These are phyloP conservation scores for Tylopilus sp. DNA, from an alignment of 768 basidiomycete species.

Conservation along the genomic window DNA sequence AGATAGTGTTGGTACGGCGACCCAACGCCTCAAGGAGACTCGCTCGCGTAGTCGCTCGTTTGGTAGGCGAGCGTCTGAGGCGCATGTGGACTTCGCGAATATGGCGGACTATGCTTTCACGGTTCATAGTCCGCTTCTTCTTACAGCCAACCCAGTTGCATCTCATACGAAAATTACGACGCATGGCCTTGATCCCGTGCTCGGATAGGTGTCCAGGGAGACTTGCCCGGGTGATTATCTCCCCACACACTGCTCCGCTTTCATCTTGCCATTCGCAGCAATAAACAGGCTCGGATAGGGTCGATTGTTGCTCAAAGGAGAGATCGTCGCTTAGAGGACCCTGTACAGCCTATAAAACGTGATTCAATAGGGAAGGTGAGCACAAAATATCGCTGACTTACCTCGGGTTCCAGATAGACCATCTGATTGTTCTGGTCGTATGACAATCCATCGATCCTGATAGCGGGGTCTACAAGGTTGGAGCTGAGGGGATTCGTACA, in stretches of 20 bases:
- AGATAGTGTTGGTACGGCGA: too few species aligned
- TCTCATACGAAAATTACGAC: neutral
- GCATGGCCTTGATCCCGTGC: conserved; percentile 11
- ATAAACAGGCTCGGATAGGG: too few species aligned
- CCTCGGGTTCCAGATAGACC: neutral
- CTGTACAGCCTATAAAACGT: neutral
- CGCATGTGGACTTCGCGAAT: conserved; percentile 12
- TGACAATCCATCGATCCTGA: neutral
- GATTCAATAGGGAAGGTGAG: neutral
- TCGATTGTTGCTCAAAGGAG: neutral
- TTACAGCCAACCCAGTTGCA: conserved; percentile 17
- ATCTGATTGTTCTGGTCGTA: neutral
- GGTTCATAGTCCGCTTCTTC: conserved; percentile 9
- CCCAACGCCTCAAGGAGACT: too few species aligned
- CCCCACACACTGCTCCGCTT: conserved; percentile 1
- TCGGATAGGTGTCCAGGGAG: conserved; percentile 12
- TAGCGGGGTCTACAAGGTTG: neutral
- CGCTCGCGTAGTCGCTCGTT: too few species aligned
- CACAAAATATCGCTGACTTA: neutral
- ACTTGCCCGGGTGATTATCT: neutral
- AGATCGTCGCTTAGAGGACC: neutral
- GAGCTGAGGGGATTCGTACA: neutral
- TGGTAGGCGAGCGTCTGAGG: conserved; percentile 5
- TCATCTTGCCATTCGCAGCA: conserved; percentile 6
- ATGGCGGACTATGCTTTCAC: conserved; percentile 21